These are phyloP conservation scores for Beauveria sp. DNA, from an alignment of 2,329 filamentous ascomycete species.

Conservation along the genomic window DNA sequence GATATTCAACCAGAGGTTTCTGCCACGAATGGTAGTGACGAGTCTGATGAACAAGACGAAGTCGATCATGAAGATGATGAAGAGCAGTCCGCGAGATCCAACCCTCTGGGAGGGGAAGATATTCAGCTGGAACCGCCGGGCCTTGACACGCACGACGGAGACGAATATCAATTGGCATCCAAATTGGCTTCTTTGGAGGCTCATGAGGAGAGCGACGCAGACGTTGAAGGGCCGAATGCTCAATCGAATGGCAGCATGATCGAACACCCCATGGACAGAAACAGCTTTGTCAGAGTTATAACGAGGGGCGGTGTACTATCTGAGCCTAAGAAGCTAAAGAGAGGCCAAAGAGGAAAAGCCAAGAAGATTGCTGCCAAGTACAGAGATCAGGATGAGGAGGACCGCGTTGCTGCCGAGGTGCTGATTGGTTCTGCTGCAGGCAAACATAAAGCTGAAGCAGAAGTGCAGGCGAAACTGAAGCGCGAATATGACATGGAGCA, in stretches of 20 bases:
- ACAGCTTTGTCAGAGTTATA: not conserved
- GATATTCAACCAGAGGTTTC: not conserved
- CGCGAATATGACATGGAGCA: conserved; percentile 66
- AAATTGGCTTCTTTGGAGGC: not conserved
- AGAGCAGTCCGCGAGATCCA: conserved; percentile 12
- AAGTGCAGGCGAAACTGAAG: conserved; percentile 57
- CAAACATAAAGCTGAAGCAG: conserved; percentile 59
- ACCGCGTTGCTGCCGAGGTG: conserved; percentile 72
- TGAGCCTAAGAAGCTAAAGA: conserved; percentile 44
- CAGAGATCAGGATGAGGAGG: conserved; percentile 89
- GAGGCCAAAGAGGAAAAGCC: conserved; percentile 73
- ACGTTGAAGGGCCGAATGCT: not conserved
- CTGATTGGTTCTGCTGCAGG: conserved; percentile 74
- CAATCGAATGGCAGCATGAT: conserved; percentile 15
- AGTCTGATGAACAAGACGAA: conserved; percentile 10
- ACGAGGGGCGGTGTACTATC: conserved; percentile 4
- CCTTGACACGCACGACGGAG: not conserved
- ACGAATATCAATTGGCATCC: not conserved
- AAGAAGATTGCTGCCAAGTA: conserved; percentile 89
- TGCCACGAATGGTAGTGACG: not conserved
- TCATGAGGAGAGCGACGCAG: not conserved
- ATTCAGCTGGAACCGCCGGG: not conserved
- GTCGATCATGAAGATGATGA: conserved; percentile 15
- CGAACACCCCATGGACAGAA: conserved; percentile 14
- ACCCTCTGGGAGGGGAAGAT: conserved; percentile 11